Conservation (phyloP, 805 yeast genomes). For the Metschnikowia shivogae region DNA sequence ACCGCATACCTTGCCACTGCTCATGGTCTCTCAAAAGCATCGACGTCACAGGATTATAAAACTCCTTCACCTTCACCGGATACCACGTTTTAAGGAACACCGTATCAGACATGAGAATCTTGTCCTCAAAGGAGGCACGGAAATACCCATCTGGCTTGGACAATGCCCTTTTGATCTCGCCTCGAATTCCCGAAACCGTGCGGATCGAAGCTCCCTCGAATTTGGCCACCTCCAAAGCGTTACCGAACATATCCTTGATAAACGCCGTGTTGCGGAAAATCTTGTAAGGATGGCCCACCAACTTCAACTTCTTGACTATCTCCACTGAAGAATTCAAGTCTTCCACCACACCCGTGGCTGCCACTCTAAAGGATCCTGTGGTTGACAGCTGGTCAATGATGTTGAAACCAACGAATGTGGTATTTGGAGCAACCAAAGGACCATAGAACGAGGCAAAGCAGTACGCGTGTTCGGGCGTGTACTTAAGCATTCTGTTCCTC, state of each 20-base stretch:
- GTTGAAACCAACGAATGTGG: conserved; percentile 95
- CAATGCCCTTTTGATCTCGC: conserved; percentile 93
- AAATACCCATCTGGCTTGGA: conserved; percentile 92
- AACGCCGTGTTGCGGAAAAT: conserved; percentile 95
- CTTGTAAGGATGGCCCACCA: conserved; percentile 93
- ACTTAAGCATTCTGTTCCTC: conserved; percentile 94
- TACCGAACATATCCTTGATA: conserved; percentile 91
- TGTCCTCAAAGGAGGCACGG: conserved; percentile 97
- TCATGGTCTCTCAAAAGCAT: conserved; percentile 69
- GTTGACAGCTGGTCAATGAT: conserved; percentile 79
- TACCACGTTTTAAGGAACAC: conserved; percentile 94
- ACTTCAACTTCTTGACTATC: conserved; percentile 90
- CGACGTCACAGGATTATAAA: conserved; percentile 95
- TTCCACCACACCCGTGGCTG: conserved; percentile 95
- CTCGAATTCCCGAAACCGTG: conserved; percentile 95
- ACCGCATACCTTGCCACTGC: conserved; percentile 95
- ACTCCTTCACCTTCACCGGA: conserved; percentile 84
- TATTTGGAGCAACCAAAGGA: conserved; percentile 94
- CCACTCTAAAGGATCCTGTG: conserved; percentile 86
- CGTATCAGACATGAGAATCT: conserved; percentile 84
- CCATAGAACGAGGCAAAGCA: conserved; percentile 96
- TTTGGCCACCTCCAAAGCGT: conserved; percentile 91
- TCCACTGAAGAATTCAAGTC: conserved; percentile 88
- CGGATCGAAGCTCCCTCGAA: conserved; percentile 97
- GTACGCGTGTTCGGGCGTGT: conserved; percentile 96